These are phyloP conservation scores for Trematosphaeria pertusa DNA, from an alignment of 2,329 filamentous ascomycete species.

Conservation along the genomic window DNA sequence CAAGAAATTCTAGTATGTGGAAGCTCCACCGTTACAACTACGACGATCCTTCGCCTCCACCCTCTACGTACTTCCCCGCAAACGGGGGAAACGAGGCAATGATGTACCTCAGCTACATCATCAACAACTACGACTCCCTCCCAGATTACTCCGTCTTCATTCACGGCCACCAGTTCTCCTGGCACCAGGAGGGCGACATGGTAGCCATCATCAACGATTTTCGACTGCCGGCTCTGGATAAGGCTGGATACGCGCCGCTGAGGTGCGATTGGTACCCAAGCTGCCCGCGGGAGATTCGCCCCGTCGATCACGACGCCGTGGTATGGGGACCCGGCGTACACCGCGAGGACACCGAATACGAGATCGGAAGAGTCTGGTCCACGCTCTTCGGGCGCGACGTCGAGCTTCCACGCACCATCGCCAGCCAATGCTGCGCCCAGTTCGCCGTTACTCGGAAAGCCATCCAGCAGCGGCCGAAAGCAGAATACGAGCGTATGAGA, in stretches of 20 bases:
- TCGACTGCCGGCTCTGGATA: constrained; percentile 44
- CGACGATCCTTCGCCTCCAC: constrained; percentile 22
- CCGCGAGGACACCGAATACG: constrained; percentile 11
- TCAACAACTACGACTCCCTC: constrained; percentile 24
- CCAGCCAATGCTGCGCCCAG: constrained; percentile 28
- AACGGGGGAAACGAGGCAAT: constrained; percentile 30
- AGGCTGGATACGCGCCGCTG: constrained; percentile 50
- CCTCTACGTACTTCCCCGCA: constrained; percentile 9
- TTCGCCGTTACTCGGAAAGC: constrained; percentile 39
- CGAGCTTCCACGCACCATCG: constrained; percentile 18
- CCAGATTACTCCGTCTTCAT: constrained; percentile 25
- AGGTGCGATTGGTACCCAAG: constrained; percentile 47
- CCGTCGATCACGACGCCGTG: constrained; percentile 19
- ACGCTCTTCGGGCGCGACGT: constrained; percentile 12
- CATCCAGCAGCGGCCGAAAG: constrained; percentile 27
- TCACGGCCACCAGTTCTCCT: constrained; percentile 13
- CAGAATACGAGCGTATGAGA: constrained; percentile 33
- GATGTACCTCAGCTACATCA: constrained; percentile 28
- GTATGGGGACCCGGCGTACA: constrained; percentile 2
- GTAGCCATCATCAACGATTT: constrained; percentile 30
- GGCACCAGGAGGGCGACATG: constrained; percentile 8
- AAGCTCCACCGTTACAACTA: constrained; percentile 31
- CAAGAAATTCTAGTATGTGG: constrained; percentile 3
- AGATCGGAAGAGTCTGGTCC: constrained; percentile 11
- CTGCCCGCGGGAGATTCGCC: constrained; percentile 48